These are phyloP conservation scores for Boletus rubescentipes DNA, from an alignment of 768 basidiomycete genomes.

Conservation along the genomic window DNA sequence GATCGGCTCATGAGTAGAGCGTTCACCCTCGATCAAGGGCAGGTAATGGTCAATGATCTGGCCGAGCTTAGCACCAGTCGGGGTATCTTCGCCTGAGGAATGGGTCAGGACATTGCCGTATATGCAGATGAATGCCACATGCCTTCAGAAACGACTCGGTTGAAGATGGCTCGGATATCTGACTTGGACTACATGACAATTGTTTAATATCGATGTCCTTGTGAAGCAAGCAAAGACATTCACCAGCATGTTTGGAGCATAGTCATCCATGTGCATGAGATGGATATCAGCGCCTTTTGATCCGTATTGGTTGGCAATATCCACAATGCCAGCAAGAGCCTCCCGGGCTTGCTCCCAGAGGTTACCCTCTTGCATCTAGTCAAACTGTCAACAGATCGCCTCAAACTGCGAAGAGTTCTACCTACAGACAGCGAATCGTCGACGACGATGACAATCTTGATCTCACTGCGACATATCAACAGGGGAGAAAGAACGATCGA, in stretches of 20 bases:
- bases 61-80: slow-evolving; percentile 37
- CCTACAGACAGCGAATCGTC: slow-evolving; percentile 42
- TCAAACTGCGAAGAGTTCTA: neutral
- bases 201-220: too few relatives aligned
- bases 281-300: slow-evolving; percentile 42
- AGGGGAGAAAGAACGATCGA: neutral
- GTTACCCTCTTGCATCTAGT: slow-evolving; percentile 40
- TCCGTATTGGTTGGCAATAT: slow-evolving; percentile 36
- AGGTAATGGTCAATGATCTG: slow-evolving; percentile 40
- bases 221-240: too few relatives aligned
- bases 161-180: slow-evolving; percentile 27
- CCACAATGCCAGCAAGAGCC: slow-evolving; percentile 41
- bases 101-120: neutral
- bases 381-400: neutral
- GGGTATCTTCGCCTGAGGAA: slow-evolving; percentile 34
- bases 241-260: slow-evolving; percentile 30
- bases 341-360: slow-evolving; percentile 41
- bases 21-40: slow-evolving; percentile 29
- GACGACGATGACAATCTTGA: slow-evolving; percentile 42
- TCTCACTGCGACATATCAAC: slow-evolving; percentile 29
- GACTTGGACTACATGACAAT: too few relatives aligned
- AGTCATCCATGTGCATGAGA: slow-evolving; percentile 39
- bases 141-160: slow-evolving; percentile 26
- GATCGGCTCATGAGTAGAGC: slow-evolving; percentile 35
- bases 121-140: neutral